Percentiles rank a stretch among this genome's conserved stretches.
These are phyloP conservation scores for Prunus persica DNA, from an alignment of 306 rosid genomes.

Conservation along the genomic window Prunus_persica_NCBIv2 NC_034010.1:22295501-22296000, in stretches of 20 bases:
- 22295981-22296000: not conserved
- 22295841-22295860: conserved; percentile 87
- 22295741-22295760: conserved; percentile 13
- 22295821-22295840: conserved; percentile 87
- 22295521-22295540: conserved; percentile 50
- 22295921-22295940: conserved; percentile 11
- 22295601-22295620: conserved; percentile 80
- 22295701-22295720: not conserved
- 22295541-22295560: conserved; percentile 47
- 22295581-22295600: conserved; percentile 75
- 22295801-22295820: conserved; percentile 81
- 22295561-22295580: conserved; percentile 44
- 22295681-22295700: not conserved
- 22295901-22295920: conserved; percentile 53
- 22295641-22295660: conserved; percentile 23
- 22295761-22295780: not conserved
- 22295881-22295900: conserved; percentile 71
- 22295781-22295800: conserved; percentile 11
- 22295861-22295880: conserved; percentile 91
- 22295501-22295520: conserved; percentile 48
- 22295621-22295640: conserved; percentile 65
- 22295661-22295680: conserved; percentile 9
- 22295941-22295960: conserved; percentile 7
- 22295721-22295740: not conserved
- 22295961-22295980: not conserved